Percentiles rank a stretch among this genome's conserved stretches.
Conservation (phyloP, 768 basidiomycete genomes). For the Rhizopogon rudus region DNA sequence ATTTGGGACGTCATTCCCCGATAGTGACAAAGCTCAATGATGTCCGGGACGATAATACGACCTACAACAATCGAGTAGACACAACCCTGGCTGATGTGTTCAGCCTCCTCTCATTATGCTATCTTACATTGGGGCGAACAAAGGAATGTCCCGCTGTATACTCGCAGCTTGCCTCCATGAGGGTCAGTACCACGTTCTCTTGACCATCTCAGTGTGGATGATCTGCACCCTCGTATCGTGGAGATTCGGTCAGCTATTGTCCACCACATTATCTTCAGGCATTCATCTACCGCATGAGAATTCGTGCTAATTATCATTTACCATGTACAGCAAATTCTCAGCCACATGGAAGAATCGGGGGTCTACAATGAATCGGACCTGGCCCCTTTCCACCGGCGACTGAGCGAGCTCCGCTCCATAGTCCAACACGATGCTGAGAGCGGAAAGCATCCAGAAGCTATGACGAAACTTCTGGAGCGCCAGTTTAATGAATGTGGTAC, state of each 20-base stretch:
- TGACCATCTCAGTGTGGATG: background rate
- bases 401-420: slow-evolving; percentile 80
- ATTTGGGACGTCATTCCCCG: slow-evolving; percentile 6
- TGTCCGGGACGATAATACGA: slow-evolving; percentile 72
- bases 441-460: slow-evolving; percentile 78
- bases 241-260: background rate
- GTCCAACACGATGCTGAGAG: slow-evolving; percentile 78
- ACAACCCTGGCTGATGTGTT: slow-evolving; percentile 96
- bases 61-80: slow-evolving; percentile 87
- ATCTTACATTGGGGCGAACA: slow-evolving; percentile 95
- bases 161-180: slow-evolving; percentile 93
- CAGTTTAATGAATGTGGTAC: slow-evolving; percentile 90
- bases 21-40: slow-evolving; percentile 89
- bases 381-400: slow-evolving; percentile 76
- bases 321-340: slow-evolving; percentile 74
- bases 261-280: slow-evolving; percentile 16
- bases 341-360: slow-evolving; percentile 93
- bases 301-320: slow-evolving; percentile 15
- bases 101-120: slow-evolving; percentile 91
- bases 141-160: slow-evolving; percentile 93
- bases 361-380: slow-evolving; percentile 93
- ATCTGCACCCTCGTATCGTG: background rate
- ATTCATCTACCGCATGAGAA: background rate
- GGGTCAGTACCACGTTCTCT: slow-evolving; percentile 53
- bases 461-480: slow-evolving; percentile 85